Evolutionary conservation across 1,284 basidiomycete genomes (phyloP).

Genomic region (Tilletia caries): DNA sequence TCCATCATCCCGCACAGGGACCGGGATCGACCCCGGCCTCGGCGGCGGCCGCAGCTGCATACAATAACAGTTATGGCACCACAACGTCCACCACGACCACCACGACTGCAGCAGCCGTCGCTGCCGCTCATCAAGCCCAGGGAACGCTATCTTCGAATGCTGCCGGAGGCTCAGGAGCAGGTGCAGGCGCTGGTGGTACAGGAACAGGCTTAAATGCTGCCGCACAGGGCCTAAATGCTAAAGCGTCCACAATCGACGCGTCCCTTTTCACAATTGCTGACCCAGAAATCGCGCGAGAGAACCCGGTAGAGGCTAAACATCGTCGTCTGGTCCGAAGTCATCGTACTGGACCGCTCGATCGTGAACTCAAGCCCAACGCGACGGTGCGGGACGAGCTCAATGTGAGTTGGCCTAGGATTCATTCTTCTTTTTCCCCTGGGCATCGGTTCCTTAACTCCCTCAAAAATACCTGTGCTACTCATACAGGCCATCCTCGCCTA

Average conservation of each 20-base stretch:
- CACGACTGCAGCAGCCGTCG: constrained; percentile 23
- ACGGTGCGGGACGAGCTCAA: constrained; percentile 89
- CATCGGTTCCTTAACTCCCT: neutral
- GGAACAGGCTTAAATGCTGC: constrained; percentile 56
- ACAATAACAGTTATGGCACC: neutral
- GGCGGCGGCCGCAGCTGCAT: neutral
- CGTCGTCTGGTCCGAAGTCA: constrained; percentile 90
- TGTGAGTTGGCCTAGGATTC: constrained; percentile 59
- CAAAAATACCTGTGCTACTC: too few relatives aligned
- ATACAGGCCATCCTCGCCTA: constrained; percentile 80
- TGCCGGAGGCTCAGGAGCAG: neutral
- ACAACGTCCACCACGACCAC: neutral
- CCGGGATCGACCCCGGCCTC: constrained; percentile 4
- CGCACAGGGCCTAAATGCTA: constrained; percentile 12
- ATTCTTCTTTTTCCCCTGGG: too few relatives aligned
- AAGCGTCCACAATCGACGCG: constrained; percentile 56
- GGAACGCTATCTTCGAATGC: neutral
- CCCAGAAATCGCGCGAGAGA: constrained; percentile 82
- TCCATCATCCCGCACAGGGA: neutral
- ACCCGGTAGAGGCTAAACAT: constrained; percentile 96
- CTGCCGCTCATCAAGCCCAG: neutral
- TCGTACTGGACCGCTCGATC: constrained; percentile 85
- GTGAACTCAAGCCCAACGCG: constrained; percentile 90
- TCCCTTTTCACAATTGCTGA: constrained; percentile 80
- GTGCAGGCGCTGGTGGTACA: neutral